Base-by-base conservation (phyloP, 2,329 filamentous ascomycete genomes). In the Xylaria sp. region DNA sequence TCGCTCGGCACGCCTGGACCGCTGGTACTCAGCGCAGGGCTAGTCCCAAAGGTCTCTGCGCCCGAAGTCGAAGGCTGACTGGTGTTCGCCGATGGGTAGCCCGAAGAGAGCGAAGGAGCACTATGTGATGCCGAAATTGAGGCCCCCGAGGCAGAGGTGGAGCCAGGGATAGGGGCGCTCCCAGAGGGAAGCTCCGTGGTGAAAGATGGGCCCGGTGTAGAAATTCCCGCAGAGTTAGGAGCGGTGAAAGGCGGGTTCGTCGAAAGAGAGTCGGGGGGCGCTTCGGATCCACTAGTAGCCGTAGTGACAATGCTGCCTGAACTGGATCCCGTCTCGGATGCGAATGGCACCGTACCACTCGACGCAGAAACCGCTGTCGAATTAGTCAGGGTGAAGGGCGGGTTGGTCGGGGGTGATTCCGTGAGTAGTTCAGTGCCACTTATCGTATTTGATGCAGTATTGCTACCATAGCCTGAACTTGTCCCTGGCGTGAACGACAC, bases 1-100 rank as follows among this genome's bases (percentile, higher is more conserved):
- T 40, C 21, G 25, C 53, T 51, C 29, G 70, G 60, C 21, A 61
- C 61, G 18, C 50, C 25, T n/a, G 63, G 60, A 42, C 23, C 21
- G 42, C 65, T 53, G 18, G 50, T 51, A 13, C 61, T 54, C 50
- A 53, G 18, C 3, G 35, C 64, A 1, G 71, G 69, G 21, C 48
- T 64, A n/a, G 66, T 72, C 55, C 51, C 68, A 47, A 58, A 65
- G 4, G 53, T 21, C 23, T 65, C 64, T 59, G 60, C 65, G 42
- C 69, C 69, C 4, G 68, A 60, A 58, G 69, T 66, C 51, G 62
- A 37, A 35, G 64, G 44, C 32, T 70, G 69, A 13, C 63, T 66
- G 8, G 69, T 50, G 53, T 58, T 68, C 6, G 60, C 37, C 27
- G 69, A 61, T 61, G 32, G 53, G 62, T 3, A 63, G 53, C 23